Evolutionary conservation across 495 filamentous ascomycete genomes (phyloP).

Genomic region (Copromyces sp.): DNA sequence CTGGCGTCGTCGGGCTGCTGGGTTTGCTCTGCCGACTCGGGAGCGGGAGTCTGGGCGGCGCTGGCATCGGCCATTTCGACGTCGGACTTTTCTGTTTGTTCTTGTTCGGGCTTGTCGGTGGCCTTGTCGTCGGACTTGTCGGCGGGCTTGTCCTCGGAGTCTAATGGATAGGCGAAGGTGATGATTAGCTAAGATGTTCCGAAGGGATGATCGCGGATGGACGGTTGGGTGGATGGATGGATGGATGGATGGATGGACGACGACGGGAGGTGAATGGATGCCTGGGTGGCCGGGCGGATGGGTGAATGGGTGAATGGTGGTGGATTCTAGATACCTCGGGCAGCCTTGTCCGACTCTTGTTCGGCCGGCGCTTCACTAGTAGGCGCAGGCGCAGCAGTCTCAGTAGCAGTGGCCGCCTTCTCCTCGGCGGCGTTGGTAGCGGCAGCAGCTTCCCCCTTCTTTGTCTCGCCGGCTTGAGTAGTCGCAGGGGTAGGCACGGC

Average conservation of each 20-base stretch:
- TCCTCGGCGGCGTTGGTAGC: background rate
- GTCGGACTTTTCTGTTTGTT: constrained; percentile 19
- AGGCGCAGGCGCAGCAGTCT: constrained; percentile 9
- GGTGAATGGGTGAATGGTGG: background rate
- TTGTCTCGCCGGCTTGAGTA: constrained; percentile 3
- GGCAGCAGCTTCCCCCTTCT: constrained; percentile 11
- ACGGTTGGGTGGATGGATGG: background rate
- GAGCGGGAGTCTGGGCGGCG: constrained; percentile 17
- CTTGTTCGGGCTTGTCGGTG: constrained; percentile 12
- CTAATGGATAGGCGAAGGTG: background rate
- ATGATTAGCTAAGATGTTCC: constrained; percentile 11
- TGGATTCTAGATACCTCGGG: constrained; percentile 11
- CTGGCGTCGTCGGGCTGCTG: constrained; percentile 15
- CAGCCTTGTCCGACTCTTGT: constrained; percentile 12
- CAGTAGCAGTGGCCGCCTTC: background rate
- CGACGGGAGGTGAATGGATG: background rate
- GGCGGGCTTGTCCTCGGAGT: background rate
- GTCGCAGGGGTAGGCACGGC: constrained; percentile 10
- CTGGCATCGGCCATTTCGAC: constrained; percentile 28
- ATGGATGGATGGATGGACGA: background rate
- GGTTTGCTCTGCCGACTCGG: constrained; percentile 16
- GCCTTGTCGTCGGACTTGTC: constrained; percentile 13
- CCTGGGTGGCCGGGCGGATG: background rate
- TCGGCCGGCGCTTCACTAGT: constrained; percentile 4
- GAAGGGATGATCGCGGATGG: background rate